These are phyloP conservation scores for Petunia secreta DNA, from an alignment of 257 asterid genomes.

Conservation along the genomic window DNA sequence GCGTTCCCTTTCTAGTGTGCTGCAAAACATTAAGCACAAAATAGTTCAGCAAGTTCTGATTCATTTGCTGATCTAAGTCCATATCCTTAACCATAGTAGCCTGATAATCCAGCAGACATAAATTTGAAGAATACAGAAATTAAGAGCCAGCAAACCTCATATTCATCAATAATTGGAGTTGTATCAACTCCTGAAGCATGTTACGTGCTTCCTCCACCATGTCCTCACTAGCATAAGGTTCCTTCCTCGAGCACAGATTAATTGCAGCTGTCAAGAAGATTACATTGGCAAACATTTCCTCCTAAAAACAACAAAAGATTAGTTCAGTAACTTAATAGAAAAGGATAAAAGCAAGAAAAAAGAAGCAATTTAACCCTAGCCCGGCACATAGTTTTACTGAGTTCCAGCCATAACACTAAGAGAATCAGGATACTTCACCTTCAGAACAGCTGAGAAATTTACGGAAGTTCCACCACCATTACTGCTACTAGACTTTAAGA, in stretches of 20 bases:
- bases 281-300: constrained; percentile 26
- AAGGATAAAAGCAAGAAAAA: background rate
- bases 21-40: constrained; percentile 7
- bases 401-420: background rate
- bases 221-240: constrained; percentile 26
- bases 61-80: background rate
- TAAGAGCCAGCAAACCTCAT: constrained; percentile 29
- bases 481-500: background rate
- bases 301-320: background rate
- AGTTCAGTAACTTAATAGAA: background rate
- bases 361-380: too few relatives aligned
- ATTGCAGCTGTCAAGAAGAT: constrained; percentile 22
- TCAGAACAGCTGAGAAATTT: background rate
- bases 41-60: background rate
- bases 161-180: constrained; percentile 17
- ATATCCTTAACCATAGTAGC: background rate
- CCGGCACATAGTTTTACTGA: background rate
- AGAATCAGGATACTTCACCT: constrained; percentile 35
- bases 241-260: constrained; percentile 22
- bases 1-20: background rate
- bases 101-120: constrained; percentile 25
- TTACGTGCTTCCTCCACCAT: background rate
- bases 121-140: background rate
- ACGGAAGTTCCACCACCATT: background rate
- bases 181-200: constrained; percentile 35